Percentiles rank a stretch among this genome's conserved stretches.
phyloP scores from a whole-genome alignment of 306 rosid genomes.

The Prosopis cineraria region DNA sequence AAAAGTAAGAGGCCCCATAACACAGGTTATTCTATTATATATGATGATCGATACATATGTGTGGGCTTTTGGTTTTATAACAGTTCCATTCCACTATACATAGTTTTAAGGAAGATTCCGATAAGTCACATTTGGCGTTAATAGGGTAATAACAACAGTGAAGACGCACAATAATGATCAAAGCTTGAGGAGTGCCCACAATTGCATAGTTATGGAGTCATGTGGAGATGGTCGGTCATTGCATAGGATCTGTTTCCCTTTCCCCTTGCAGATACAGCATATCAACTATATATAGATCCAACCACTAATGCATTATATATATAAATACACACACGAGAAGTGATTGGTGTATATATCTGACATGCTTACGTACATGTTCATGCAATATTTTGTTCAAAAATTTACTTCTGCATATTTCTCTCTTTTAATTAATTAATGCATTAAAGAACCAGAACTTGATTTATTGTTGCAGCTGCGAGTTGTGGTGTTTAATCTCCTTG shows the following conservation, averaged over 20 bases:
- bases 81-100: not conserved
- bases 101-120: conserved; percentile 13
- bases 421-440: not conserved
- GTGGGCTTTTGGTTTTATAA: conserved; percentile 5
- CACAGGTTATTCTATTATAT: not conserved
- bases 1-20: not conserved
- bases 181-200: conserved; percentile 17
- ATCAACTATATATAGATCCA: not conserved
- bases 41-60: not conserved
- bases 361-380: not conserved
- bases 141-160: not conserved
- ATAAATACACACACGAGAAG: not conserved
- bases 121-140: conserved; percentile 4
- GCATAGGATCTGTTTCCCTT: conserved; percentile 1
- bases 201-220: conserved; percentile 27
- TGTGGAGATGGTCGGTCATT: conserved; percentile 18
- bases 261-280: not conserved
- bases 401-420: not conserved
- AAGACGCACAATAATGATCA: not conserved
- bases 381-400: not conserved
- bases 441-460: conserved; percentile 3
- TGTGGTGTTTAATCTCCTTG: not conserved
- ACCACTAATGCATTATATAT: not conserved
- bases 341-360: not conserved
- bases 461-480: conserved; percentile 24